A percentile compares a stretch with the other conserved stretches of the same genome.
phyloP scores from a whole-genome alignment of 208 protist species.

The Chromosphaera perkinsii region DNA sequence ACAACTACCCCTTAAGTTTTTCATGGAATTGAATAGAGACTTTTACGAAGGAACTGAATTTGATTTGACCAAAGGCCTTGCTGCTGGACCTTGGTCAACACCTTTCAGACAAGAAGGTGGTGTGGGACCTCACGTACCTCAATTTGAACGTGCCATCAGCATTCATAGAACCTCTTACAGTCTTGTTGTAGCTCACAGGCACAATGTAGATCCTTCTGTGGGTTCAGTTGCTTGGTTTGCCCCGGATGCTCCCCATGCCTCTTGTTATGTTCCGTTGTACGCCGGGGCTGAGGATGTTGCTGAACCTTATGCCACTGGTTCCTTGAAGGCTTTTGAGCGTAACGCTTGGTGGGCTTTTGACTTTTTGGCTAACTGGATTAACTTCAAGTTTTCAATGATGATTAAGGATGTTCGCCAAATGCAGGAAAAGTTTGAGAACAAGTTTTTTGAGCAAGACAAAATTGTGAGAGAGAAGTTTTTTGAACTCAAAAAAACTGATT shows the following conservation, averaged over 20 bases:
- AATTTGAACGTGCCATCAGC: slow-evolving; percentile 33
- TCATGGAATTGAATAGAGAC: slow-evolving; percentile 25
- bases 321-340: slow-evolving; percentile 4
- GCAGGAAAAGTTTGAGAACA: too few species aligned
- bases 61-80: slow-evolving; percentile 40
- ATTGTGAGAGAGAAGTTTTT: not conserved
- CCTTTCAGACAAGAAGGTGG: too few species aligned
- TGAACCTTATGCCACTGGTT: slow-evolving; percentile 17
- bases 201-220: slow-evolving; percentile 2
- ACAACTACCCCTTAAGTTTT: too few species aligned
- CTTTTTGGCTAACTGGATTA: slow-evolving; percentile 27
- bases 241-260: slow-evolving; percentile 32
- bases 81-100: slow-evolving; percentile 38
- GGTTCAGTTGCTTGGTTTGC: slow-evolving; percentile 35
- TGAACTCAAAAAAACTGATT: not conserved
- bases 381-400: too few species aligned
- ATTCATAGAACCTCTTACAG: slow-evolving; percentile 25
- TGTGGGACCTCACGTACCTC: not conserved
- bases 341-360: slow-evolving; percentile 31
- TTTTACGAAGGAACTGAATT: slow-evolving; percentile 38
- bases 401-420: too few species aligned
- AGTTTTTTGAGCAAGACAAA: slow-evolving; percentile 32
- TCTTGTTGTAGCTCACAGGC: not conserved
- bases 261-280: slow-evolving; percentile 34
- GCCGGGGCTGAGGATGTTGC: slow-evolving; percentile 2